These are phyloP conservation scores for Zasmidium cellare DNA, from an alignment of 2,329 filamentous ascomycete genomes.

Conservation along the genomic window DNA sequence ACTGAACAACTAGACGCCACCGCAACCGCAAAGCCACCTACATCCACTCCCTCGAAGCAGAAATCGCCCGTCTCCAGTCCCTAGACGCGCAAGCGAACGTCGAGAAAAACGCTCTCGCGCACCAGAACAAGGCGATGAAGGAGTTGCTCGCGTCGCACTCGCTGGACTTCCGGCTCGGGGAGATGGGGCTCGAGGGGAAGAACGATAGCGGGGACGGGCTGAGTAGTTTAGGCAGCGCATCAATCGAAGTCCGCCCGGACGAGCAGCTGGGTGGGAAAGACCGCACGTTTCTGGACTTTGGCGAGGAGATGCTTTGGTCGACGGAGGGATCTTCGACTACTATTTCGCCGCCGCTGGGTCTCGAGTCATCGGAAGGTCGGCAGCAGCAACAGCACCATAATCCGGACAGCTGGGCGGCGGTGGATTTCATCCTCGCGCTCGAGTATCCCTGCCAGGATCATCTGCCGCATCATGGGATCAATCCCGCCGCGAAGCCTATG, in stretches of 20 bases:
- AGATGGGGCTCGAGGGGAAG: slow-evolving; percentile 2
- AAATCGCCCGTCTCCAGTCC: slow-evolving; percentile 23
- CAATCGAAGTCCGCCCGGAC: slow-evolving; percentile 19
- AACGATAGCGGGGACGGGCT: background rate
- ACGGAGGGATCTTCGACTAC: slow-evolving; percentile 2
- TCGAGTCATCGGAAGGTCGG: no score
- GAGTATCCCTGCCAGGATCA: slow-evolving; percentile 26
- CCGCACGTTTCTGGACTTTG: slow-evolving; percentile 22
- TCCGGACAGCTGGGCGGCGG: slow-evolving; percentile 19
- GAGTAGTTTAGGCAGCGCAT: slow-evolving; percentile 10
- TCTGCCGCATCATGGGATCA: slow-evolving; percentile 18
- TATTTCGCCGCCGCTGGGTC: background rate
- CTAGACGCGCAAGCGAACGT: slow-evolving; percentile 21
- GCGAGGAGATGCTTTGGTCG: slow-evolving; percentile 3
- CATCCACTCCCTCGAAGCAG: slow-evolving; percentile 21
- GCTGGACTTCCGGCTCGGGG: slow-evolving; percentile 14
- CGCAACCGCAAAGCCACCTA: slow-evolving; percentile 27
- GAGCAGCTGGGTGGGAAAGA: slow-evolving; percentile 19
- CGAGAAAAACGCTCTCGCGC: slow-evolving; percentile 21
- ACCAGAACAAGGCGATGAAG: slow-evolving; percentile 22
- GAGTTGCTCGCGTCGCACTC: slow-evolving; percentile 16
- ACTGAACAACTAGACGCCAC: slow-evolving; percentile 20
- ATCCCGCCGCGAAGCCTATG: slow-evolving; percentile 10
- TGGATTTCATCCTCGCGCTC: slow-evolving; percentile 29
- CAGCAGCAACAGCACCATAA: no score